These are phyloP conservation scores for Inga oerstediana DNA, from an alignment of 306 rosid species.

Conservation along the genomic window DNA sequence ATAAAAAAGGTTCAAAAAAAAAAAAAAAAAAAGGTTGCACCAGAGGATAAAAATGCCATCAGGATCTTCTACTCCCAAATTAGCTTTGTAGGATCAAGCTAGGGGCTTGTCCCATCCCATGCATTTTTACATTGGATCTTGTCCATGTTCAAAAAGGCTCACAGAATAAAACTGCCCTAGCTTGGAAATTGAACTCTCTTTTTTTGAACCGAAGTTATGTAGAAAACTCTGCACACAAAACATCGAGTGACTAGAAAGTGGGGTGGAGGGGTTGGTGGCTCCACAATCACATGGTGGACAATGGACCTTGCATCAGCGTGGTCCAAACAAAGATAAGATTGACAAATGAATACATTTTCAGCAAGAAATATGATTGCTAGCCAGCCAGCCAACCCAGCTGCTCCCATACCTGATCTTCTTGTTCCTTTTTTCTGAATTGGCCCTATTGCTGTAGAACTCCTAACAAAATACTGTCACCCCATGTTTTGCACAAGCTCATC, in stretches of 20 bases:
- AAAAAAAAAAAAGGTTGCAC: slow-evolving; percentile 44
- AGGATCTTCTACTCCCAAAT: background rate
- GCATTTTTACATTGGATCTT: background rate
- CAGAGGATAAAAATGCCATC: slow-evolving; percentile 27
- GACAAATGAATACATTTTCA: slow-evolving; percentile 32
- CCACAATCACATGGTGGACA: slow-evolving; percentile 23
- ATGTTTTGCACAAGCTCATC: background rate
- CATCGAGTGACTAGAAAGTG: slow-evolving; percentile 30
- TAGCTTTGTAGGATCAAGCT: slow-evolving; percentile 1
- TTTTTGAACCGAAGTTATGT: slow-evolving; percentile 8
- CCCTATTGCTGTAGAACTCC: background rate
- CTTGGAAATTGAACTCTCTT: background rate
- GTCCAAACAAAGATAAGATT: slow-evolving; percentile 38
- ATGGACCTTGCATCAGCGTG: slow-evolving; percentile 41
- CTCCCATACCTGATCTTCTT: slow-evolving; percentile 19
- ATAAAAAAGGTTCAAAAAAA: slow-evolving; percentile 59
- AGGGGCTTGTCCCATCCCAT: background rate
- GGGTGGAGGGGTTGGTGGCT: slow-evolving; percentile 32
- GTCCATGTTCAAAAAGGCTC: background rate
- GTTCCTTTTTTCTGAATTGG: background rate
- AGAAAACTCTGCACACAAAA: slow-evolving; percentile 1
- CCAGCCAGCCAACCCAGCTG: background rate
- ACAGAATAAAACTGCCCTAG: background rate
- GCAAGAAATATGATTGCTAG: slow-evolving; percentile 30
- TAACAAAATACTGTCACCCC: background rate